Conservation (phyloP, 768 basidiomycete genomes). For the Lentinula aciculospora region DNA sequence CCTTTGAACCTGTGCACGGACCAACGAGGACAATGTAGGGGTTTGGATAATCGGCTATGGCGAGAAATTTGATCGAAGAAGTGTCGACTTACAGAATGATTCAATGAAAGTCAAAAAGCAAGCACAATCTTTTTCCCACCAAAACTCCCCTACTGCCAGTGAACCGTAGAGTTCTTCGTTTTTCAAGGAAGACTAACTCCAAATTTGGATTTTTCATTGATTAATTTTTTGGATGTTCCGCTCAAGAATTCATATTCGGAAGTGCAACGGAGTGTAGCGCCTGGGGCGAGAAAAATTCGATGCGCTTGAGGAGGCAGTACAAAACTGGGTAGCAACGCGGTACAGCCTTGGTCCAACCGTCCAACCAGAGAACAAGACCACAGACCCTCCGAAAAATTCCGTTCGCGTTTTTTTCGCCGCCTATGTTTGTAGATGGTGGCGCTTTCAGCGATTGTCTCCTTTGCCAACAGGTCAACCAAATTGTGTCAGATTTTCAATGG, state of each 20-base stretch:
- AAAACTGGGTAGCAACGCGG: not conserved
- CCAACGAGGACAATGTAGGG: not conserved
- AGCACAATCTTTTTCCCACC: not conserved
- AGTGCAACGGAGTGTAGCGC: not conserved
- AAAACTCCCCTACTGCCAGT: not conserved
- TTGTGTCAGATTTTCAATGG: not conserved
- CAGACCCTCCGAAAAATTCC: not conserved
- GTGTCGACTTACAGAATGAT: not conserved
- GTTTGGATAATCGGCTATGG: not conserved
- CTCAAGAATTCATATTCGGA: not conserved
- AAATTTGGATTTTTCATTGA: not conserved
- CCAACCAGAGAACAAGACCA: not conserved
- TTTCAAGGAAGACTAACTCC: not conserved
- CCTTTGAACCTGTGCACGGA: conserved; percentile 1
- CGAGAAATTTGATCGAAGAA: not conserved
- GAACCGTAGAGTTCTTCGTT: not conserved
- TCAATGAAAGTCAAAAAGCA: not conserved
- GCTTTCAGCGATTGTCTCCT: not conserved
- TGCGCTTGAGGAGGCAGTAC: not conserved
- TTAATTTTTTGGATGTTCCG: not conserved
- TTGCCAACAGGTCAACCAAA: not conserved
- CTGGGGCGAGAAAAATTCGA: not conserved
- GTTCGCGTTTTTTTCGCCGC: conserved; percentile 1
- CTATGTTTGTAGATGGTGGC: not conserved
- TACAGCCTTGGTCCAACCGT: not conserved